Evolutionary conservation across 2,329 filamentous ascomycete genomes (phyloP).

Genomic region (Aspergillus cejpii): DNA sequence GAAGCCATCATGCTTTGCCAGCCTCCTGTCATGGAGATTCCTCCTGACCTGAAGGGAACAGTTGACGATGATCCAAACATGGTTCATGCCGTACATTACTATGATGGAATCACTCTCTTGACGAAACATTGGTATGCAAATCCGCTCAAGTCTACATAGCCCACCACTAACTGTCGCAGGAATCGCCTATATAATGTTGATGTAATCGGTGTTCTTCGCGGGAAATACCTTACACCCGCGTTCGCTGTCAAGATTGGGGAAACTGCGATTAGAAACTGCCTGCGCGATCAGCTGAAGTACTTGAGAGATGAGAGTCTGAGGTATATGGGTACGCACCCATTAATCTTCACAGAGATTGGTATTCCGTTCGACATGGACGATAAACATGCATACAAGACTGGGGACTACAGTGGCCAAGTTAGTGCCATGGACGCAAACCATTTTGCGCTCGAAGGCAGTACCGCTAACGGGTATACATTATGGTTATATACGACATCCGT

Average conservation of each 20-base stretch:
- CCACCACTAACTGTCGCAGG: slow-evolving; percentile 34
- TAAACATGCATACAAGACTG: slow-evolving; percentile 88
- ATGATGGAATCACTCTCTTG: slow-evolving; percentile 92
- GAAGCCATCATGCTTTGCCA: slow-evolving; percentile 85
- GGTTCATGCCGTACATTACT: slow-evolving; percentile 92
- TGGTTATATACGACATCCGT: slow-evolving; percentile 78
- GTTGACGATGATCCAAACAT: slow-evolving; percentile 81
- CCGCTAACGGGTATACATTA: slow-evolving; percentile 75
- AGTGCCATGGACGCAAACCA: slow-evolving; percentile 94
- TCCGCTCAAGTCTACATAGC: not conserved
- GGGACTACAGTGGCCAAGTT: slow-evolving; percentile 88
- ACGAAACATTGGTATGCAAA: slow-evolving; percentile 77
- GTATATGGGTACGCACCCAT: slow-evolving; percentile 80
- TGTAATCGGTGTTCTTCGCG: slow-evolving; percentile 82
- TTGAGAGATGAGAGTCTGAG: slow-evolving; percentile 83
- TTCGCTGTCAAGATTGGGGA: slow-evolving; percentile 92
- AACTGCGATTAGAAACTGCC: slow-evolving; percentile 86
- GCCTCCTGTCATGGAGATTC: slow-evolving; percentile 84
- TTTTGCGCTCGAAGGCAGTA: slow-evolving; percentile 78
- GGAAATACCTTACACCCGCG: slow-evolving; percentile 78
- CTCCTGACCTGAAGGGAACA: slow-evolving; percentile 79
- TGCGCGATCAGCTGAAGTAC: slow-evolving; percentile 76
- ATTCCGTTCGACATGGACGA: slow-evolving; percentile 99
- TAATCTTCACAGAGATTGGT: slow-evolving; percentile 88
- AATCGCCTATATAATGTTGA: slow-evolving; percentile 97